phyloP scores from a whole-genome alignment of 306 rosid species.

The Cicer judaicum region DNA sequence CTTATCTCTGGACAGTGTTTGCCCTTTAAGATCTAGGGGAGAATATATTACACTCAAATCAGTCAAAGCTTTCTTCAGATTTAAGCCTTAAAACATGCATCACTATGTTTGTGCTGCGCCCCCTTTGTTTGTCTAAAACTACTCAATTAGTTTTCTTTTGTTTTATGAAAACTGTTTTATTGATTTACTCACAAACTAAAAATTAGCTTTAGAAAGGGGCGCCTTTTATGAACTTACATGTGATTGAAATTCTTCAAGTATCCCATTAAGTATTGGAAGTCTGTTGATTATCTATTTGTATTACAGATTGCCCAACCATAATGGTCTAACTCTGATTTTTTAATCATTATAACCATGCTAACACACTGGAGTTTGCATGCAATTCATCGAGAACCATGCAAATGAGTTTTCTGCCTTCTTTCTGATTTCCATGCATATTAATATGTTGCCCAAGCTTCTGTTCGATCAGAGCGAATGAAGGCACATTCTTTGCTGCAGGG shows the following conservation, averaged over 20 bases:
- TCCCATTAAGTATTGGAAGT: not conserved
- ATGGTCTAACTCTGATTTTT: constrained; percentile 9
- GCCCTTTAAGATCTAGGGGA: constrained; percentile 10
- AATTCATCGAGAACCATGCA: constrained; percentile 16
- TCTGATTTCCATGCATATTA: constrained; percentile 10
- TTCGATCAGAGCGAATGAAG: constrained; percentile 5
- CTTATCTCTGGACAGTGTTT: not conserved
- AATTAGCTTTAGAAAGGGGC: not conserved
- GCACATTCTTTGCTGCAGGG: not conserved
- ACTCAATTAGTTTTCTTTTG: not conserved
- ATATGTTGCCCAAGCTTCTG: constrained; percentile 11
- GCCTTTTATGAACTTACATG: not conserved
- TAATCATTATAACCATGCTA: constrained; percentile 15
- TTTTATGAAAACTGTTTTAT: not conserved
- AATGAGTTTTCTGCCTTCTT: constrained; percentile 10
- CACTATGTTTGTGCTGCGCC: not conserved
- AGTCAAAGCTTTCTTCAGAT: constrained; percentile 26
- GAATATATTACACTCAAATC: not conserved
- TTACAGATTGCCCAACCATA: constrained; percentile 15
- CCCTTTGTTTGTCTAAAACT: not conserved
- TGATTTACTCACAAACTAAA: not conserved
- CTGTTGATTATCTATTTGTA: constrained; percentile 31
- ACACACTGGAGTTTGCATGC: constrained; percentile 3
- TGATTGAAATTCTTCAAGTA: constrained; percentile 28
- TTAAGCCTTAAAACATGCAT: constrained; percentile 1